Base-by-base conservation (phyloP, 2,329 filamentous ascomycete species). In the Epichloe coenophiala region DNA sequence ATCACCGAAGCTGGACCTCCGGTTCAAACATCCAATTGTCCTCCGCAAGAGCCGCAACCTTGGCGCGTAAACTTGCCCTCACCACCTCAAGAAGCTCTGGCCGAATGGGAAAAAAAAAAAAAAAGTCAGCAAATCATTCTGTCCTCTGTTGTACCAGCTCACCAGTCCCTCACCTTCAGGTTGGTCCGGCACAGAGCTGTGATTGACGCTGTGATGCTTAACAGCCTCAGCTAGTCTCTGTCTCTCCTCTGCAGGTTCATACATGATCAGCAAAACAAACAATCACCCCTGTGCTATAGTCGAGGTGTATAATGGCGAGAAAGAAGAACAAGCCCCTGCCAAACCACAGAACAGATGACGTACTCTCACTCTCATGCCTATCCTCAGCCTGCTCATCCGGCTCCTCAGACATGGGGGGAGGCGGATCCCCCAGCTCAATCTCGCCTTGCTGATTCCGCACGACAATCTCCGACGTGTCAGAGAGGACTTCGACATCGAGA, bases 21-120 rank as follows among this genome's bases (percentile, higher is more conserved):
- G 78, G 72, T 64, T 90, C 87, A 67, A 86, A 95, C 83, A 95
- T 94, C 89, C 89, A 95, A 59, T 83, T 86, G 61, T 95, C 89
- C 47, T 93, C 86, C 21, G 86, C 77, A 46, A 95, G 68, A 13
- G 83, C 80, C 15, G 79, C 77, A 2, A 89, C 84, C 63, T 88
- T 88, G 52, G 79, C 79, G 57, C 80, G 74, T 50, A 94, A 70
- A 63, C 83, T 89, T 36, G 80, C 77, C 55, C 80, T 78, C 45
- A 89, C 77, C 21, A 80, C 76, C 55, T 84, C 80, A 27, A 88
- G 71, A 3, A 90, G 73, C 65, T 89, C 86, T 82, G 53, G 21
- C n/a, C 46, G 58, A 27, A 5, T 15, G 3, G n/a, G 5, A 23
- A 23, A 46, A 27, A n/a, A n/a, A n/a, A n/a, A n/a, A n/a, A n/a